A percentile compares a stretch with the other conserved stretches of the same genome.
phyloP scores from a whole-genome alignment of 129 eudicot genomes.

The Helianthus tuberosus region DNA sequence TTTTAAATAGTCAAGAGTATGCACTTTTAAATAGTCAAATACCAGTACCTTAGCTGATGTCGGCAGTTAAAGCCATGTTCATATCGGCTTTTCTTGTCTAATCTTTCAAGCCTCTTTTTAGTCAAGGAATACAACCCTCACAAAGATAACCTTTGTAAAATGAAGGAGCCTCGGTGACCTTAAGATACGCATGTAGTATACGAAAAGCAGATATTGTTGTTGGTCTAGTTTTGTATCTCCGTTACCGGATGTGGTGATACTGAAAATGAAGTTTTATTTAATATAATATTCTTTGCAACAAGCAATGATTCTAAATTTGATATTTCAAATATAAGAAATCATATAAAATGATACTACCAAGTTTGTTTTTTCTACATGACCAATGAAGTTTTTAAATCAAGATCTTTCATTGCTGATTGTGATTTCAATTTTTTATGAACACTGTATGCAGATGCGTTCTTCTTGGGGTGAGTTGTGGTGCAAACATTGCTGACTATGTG shows the following conservation, averaged over 20 bases:
- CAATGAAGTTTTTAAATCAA: slow-evolving; percentile 4
- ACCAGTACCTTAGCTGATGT: not conserved
- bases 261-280: not conserved
- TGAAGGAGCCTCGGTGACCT: not conserved
- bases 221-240: slow-evolving; percentile 12
- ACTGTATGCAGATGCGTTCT: slow-evolving; percentile 72
- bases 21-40: slow-evolving; percentile 10
- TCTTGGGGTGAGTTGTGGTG: slow-evolving; percentile 93
- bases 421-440: slow-evolving; percentile 3
- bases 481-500: slow-evolving; percentile 86
- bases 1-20: too few relatives aligned
- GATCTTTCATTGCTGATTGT: slow-evolving; percentile 10
- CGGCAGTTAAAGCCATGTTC: too few relatives aligned
- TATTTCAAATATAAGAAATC: not conserved
- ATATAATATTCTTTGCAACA: not conserved
- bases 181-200: not conserved
- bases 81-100: not conserved
- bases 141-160: not conserved
- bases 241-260: not conserved
- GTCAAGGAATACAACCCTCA: not conserved
- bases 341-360: slow-evolving; percentile 1
- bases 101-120: not conserved
- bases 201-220: too few relatives aligned
- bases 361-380: slow-evolving; percentile 2
- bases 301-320: slow-evolving; percentile 1